Percentiles rank a stretch among this genome's conserved stretches.
These are phyloP conservation scores for Melanogaster broomeanus DNA, from an alignment of 768 basidiomycete genomes.

Conservation along the genomic window DNA sequence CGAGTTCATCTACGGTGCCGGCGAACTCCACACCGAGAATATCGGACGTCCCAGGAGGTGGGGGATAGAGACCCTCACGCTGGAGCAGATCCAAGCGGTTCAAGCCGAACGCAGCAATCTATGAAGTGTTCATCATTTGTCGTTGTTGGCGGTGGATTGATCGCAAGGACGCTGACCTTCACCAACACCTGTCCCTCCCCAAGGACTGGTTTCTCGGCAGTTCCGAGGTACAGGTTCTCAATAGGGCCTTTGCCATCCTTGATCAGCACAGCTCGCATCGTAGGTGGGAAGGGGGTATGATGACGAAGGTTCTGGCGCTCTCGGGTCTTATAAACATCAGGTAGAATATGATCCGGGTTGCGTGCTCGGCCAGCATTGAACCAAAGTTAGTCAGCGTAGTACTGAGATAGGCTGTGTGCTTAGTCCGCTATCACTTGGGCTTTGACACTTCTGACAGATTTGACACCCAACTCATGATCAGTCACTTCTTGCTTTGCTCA, in stretches of 20 bases:
- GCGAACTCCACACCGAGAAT: constrained; percentile 91
- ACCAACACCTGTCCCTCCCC: constrained; percentile 69
- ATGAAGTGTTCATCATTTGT: constrained; percentile 2
- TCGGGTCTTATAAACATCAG: constrained; percentile 24
- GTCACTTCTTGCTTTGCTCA: too few species aligned
- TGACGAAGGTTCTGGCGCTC: neutral
- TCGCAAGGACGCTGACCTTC: constrained; percentile 50
- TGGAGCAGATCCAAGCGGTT: constrained; percentile 86
- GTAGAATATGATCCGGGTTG: constrained; percentile 9
- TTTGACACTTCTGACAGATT: neutral
- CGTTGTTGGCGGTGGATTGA: neutral
- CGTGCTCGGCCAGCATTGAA: neutral
- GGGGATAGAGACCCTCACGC: constrained; percentile 71
- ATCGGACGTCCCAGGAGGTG: constrained; percentile 71
- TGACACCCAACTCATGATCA: neutral
- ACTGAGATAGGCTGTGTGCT: too few species aligned
- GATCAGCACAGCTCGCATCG: constrained; percentile 80
- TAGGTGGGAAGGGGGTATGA: constrained; percentile 8
- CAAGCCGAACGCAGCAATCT: constrained; percentile 85
- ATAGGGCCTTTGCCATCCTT: constrained; percentile 74
- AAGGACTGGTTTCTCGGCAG: constrained; percentile 62
- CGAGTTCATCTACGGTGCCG: constrained; percentile 58
- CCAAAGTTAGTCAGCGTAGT: neutral
- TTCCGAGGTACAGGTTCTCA: constrained; percentile 79
- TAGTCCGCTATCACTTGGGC: too few species aligned